These are phyloP conservation scores for Entamoeba moshkovskii DNA, from an alignment of 208 protist species.

Conservation along the genomic window DNA sequence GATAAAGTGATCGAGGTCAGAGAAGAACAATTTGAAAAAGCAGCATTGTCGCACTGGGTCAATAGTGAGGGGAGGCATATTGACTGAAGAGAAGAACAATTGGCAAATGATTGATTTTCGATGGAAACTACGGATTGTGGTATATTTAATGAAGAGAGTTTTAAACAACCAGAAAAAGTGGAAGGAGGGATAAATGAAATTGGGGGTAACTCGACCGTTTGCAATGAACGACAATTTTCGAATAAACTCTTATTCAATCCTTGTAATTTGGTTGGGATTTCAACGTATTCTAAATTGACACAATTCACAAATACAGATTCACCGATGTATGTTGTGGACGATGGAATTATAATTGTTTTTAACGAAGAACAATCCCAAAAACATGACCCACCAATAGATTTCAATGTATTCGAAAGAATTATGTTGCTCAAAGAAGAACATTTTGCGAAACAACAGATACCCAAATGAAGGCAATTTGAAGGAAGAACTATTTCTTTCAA, in stretches of 20 bases:
- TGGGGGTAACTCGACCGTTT: background rate
- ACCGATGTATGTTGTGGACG: background rate
- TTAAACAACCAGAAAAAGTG: background rate
- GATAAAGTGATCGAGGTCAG: background rate
- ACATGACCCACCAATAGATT: background rate
- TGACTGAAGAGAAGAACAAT: background rate
- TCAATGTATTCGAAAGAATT: background rate
- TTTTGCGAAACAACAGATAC: background rate
- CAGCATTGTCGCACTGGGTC: background rate
- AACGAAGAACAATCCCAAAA: background rate
- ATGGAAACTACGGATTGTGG: background rate
- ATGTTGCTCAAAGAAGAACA: background rate
- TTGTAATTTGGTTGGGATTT: background rate
- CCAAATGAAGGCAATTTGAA: background rate
- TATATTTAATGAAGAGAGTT: background rate
- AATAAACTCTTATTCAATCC: background rate
- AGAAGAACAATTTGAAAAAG: background rate
- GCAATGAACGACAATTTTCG: background rate
- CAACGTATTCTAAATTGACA: background rate
- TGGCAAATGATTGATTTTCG: background rate
- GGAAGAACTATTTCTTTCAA: background rate
- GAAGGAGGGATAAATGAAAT: background rate
- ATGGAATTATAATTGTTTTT: background rate
- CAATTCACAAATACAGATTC: background rate
- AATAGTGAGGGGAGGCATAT: background rate